Evolutionary conservation across 805 yeast genomes (phyloP).

Genomic region (Monosporozyma unispora): DNA sequence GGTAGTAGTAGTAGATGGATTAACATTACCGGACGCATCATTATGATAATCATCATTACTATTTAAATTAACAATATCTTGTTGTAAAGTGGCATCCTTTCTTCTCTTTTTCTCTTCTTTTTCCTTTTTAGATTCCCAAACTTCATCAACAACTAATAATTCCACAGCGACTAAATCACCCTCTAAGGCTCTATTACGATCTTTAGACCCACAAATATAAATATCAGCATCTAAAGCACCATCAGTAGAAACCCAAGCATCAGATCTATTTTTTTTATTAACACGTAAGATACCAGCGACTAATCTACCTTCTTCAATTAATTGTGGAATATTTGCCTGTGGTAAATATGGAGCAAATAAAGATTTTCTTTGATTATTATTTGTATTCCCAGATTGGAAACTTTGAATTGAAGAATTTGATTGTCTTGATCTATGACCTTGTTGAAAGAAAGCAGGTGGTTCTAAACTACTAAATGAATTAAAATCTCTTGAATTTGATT

Average conservation of each 20-base stretch:
- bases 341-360: conserved; percentile 94
- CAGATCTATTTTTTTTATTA: conserved; percentile 91
- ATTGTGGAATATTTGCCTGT: conserved; percentile 82
- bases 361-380: conserved; percentile 52
- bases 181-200: conserved; percentile 93
- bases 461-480: conserved; percentile 23
- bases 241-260: conserved; percentile 97
- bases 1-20: conserved; percentile 32
- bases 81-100: conserved; percentile 45
- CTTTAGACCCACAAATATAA: conserved; percentile 96
- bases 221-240: conserved; percentile 94
- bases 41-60: conserved; percentile 63
- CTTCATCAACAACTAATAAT: conserved; percentile 89
- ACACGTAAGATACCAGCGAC: conserved; percentile 91
- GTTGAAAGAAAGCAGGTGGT: conserved; percentile 39
- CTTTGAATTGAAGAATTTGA: conserved; percentile 60
- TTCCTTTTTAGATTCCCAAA: conserved; percentile 93
- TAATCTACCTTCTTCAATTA: conserved; percentile 80
- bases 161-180: conserved; percentile 97
- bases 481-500: conserved; percentile 22
- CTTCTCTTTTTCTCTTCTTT: conserved; percentile 95
- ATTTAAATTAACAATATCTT: conserved; percentile 32
- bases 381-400: conserved; percentile 22
- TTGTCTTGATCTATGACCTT: conserved; percentile 70
- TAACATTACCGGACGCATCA: conserved; percentile 57